A percentile compares a stretch with the other conserved stretches of the same genome.
These are phyloP conservation scores for Sclerotinia glacialis DNA, from an alignment of 2,329 filamentous ascomycete species.

Conservation along the genomic window DNA sequence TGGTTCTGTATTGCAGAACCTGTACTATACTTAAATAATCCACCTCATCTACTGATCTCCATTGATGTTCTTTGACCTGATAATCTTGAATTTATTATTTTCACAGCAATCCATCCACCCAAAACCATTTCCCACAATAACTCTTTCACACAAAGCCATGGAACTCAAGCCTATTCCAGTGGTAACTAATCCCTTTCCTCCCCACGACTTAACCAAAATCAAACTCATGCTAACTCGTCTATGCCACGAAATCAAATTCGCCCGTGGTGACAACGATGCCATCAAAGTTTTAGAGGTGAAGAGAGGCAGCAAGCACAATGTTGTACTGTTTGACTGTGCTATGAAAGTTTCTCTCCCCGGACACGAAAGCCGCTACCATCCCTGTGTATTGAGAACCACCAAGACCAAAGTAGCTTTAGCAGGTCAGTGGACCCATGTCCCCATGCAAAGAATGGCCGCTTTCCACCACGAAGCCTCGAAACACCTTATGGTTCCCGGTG, in stretches of 20 bases:
- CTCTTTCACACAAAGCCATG: neutral
- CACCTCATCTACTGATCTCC: neutral
- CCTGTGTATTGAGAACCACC: neutral
- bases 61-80: neutral
- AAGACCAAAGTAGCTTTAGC: neutral
- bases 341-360: rapidly evolving
- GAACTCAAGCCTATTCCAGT: too few species aligned
- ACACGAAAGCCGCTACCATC: rapidly evolving
- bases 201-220: neutral
- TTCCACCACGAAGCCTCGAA: neutral
- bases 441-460: neutral
- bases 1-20: neutral
- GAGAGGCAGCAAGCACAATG: neutral
- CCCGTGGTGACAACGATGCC: neutral
- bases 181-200: neutral
- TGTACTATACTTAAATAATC: neutral
- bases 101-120: neutral
- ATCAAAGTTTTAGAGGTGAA: neutral
- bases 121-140: neutral
- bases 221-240: neutral
- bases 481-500: neutral
- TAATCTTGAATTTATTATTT: neutral
- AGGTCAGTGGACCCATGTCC: neutral
- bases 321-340: neutral
- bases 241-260: neutral